Conservation (phyloP, 305 asterid genomes). For the Fraxinus xanthoxyloides region DNA sequence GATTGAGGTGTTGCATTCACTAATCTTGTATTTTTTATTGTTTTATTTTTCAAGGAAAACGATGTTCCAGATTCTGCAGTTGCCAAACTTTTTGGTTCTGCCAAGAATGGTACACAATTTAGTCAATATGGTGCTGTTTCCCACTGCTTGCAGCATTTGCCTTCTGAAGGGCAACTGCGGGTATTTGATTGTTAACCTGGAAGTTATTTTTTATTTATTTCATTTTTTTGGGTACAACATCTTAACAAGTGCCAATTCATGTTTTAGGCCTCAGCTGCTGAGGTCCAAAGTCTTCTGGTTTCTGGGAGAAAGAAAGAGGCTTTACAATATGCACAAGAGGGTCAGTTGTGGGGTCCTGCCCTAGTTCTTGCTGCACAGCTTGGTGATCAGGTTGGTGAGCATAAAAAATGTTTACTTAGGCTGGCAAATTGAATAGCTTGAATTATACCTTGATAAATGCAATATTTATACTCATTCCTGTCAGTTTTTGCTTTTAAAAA, state of each 20-base stretch:
- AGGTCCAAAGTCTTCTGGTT: conserved; percentile 85
- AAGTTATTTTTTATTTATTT: background rate
- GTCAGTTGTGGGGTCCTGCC: conserved; percentile 99
- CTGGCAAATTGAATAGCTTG: conserved; percentile 9
- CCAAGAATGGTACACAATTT: conserved; percentile 52
- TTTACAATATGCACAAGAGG: conserved; percentile 85
- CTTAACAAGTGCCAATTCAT: conserved; percentile 23
- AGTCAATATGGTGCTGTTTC: conserved; percentile 57
- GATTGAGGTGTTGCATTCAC: background rate
- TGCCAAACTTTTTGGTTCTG: conserved; percentile 77
- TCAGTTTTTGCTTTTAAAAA: conserved; percentile 2
- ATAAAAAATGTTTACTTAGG: conserved; percentile 1
- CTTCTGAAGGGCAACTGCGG: conserved; percentile 84
- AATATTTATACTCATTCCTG: background rate
- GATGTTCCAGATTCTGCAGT: conserved; percentile 86
- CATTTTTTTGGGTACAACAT: background rate
- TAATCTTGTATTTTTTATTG: conserved; percentile 16
- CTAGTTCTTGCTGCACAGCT: conserved; percentile 97
- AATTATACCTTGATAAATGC: conserved; percentile 11
- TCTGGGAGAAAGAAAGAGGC: conserved; percentile 97
- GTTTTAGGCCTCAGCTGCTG: conserved; percentile 72
- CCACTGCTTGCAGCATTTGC: conserved; percentile 78
- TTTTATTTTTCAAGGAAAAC: conserved; percentile 43
- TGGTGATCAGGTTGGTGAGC: conserved; percentile 69
- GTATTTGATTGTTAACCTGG: conserved; percentile 29